These are phyloP conservation scores for Candida tammaniensis DNA, from an alignment of 805 yeast genomes.

Conservation along the genomic window DNA sequence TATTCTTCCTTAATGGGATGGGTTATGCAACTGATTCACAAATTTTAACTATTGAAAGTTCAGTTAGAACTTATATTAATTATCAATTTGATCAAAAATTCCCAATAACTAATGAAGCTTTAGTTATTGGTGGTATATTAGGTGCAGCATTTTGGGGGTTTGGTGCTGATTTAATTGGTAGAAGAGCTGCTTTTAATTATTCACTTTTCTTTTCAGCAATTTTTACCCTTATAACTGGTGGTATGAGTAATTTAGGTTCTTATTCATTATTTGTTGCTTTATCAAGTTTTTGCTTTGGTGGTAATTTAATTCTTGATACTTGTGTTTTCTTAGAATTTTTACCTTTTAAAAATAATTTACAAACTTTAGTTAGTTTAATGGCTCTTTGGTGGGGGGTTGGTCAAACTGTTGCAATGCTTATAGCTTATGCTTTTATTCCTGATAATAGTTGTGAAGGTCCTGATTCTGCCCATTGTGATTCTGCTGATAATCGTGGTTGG, in stretches of 20 bases:
- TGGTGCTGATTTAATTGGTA: slow-evolving; percentile 53
- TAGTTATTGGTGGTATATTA: slow-evolving; percentile 42
- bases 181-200: slow-evolving; percentile 49
- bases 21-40: slow-evolving; percentile 37
- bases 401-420: slow-evolving; percentile 50
- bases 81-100: slow-evolving; percentile 24
- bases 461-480: slow-evolving; percentile 35
- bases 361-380: slow-evolving; percentile 51
- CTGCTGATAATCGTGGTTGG: slow-evolving; percentile 58
- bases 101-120: slow-evolving; percentile 25
- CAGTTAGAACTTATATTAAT: slow-evolving; percentile 24
- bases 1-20: slow-evolving; percentile 34
- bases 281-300: slow-evolving; percentile 50
- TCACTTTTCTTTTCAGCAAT: slow-evolving; percentile 48
- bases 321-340: slow-evolving; percentile 21
- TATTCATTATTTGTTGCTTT: slow-evolving; percentile 49
- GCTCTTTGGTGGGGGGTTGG: slow-evolving; percentile 61
- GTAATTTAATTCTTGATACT: slow-evolving; percentile 36
- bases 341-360: slow-evolving; percentile 41
- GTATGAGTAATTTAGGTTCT: slow-evolving; percentile 47
- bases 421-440: slow-evolving; percentile 58
- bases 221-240: slow-evolving; percentile 55
- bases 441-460: slow-evolving; percentile 43
- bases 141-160: slow-evolving; percentile 61
- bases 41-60: slow-evolving; percentile 21